phyloP scores from a whole-genome alignment of 176 grass and related monocot genomes.

The Oryza brachyantha region DNA sequence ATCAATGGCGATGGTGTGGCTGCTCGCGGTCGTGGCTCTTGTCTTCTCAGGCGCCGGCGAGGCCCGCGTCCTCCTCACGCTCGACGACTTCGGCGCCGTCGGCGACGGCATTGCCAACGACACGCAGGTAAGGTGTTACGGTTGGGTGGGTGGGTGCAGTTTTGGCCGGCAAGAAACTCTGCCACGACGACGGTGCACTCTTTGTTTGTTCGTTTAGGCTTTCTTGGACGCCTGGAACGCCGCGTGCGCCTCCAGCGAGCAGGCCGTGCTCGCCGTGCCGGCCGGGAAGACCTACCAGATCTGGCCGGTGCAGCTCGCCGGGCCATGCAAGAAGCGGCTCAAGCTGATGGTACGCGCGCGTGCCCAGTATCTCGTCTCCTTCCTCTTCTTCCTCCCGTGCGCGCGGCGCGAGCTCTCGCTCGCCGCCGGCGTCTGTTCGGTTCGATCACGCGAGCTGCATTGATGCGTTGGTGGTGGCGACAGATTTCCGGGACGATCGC shows the following conservation, averaged over 20 bases:
- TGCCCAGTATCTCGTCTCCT: background rate
- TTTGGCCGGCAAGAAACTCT: background rate
- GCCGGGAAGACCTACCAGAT: conserved; percentile 56
- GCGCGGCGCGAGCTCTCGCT: no score
- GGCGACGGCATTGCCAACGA: conserved; percentile 65
- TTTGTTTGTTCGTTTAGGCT: conserved; percentile 46
- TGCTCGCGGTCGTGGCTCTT: background rate
- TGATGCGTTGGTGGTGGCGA: background rate
- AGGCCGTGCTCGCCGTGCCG: conserved; percentile 49
- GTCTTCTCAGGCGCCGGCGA: conserved; percentile 7
- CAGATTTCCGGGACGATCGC: conserved; percentile 53
- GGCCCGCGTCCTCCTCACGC: conserved; percentile 36
- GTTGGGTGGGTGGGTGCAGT: background rate
- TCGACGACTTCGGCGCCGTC: conserved; percentile 64
- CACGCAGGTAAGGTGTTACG: conserved; percentile 25
- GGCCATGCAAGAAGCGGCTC: conserved; percentile 72
- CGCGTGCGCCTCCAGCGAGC: conserved; percentile 40
- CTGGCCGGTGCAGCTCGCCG: conserved; percentile 44
- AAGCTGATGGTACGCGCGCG: conserved; percentile 50
- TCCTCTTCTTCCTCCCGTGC: background rate
- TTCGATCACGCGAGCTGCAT: background rate
- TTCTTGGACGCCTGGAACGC: conserved; percentile 63
- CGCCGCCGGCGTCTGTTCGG: background rate
- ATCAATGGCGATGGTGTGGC: conserved; percentile 11
- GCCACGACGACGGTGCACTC: background rate